Evolutionary conservation across 495 filamentous ascomycete species (phyloP).

Genomic region (Aspergillus nanangensis): DNA sequence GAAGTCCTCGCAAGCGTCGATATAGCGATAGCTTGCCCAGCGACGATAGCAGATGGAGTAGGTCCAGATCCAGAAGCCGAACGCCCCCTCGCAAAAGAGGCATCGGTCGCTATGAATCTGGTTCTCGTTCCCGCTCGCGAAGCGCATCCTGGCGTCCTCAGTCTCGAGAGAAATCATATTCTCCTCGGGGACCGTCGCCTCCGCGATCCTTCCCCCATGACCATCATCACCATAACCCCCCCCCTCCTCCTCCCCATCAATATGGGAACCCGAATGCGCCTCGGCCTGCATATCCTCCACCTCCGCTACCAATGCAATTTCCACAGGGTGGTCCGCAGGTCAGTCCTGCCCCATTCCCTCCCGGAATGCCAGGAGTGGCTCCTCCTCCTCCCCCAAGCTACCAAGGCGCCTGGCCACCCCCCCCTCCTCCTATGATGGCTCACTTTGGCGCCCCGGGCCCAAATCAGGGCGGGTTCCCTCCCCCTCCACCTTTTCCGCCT

Average conservation of each 20-base stretch:
- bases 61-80: constrained; percentile 21
- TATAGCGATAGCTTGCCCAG: constrained; percentile 47
- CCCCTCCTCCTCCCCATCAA: constrained; percentile 11
- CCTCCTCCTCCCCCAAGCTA: constrained; percentile 18
- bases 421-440: constrained; percentile 23
- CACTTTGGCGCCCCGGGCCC: constrained; percentile 8
- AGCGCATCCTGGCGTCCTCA: too few species aligned
- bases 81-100: constrained; percentile 14
- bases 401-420: constrained; percentile 25
- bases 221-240: constrained; percentile 2
- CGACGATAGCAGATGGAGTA: constrained; percentile 26
- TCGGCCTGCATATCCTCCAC: constrained; percentile 20
- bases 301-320: constrained; percentile 21
- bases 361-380: constrained; percentile 6
- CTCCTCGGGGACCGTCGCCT: constrained; percentile 28
- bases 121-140: constrained; percentile 16
- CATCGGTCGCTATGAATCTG: constrained; percentile 21
- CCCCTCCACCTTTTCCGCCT: constrained; percentile 16
- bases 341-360: background rate
- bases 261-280: constrained; percentile 13
- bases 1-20: constrained; percentile 36
- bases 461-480: constrained; percentile 25
- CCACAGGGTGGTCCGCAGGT: constrained; percentile 2
- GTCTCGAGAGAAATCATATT: constrained; percentile 45
- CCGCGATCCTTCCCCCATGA: constrained; percentile 18